These are phyloP conservation scores for Dacryopinax spathularia DNA, from an alignment of 768 basidiomycete genomes.

Conservation along the genomic window DNA sequence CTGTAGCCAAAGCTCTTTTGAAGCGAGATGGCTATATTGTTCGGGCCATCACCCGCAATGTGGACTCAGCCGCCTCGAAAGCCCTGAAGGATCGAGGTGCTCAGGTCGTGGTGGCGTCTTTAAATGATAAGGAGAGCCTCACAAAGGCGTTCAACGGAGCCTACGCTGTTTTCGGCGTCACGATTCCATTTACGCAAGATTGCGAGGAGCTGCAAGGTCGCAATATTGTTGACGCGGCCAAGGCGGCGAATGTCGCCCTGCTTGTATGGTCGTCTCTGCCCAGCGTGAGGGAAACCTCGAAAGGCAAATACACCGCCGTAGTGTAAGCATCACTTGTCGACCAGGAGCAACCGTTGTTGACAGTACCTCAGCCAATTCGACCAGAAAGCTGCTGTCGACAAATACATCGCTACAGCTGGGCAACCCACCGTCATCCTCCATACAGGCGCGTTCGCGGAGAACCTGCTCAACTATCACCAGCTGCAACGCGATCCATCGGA, in stretches of 20 bases:
- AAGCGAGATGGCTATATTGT: constrained; percentile 26
- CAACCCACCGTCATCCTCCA: neutral
- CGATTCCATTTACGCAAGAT: neutral
- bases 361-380: neutral
- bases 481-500: neutral
- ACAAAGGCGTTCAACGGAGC: constrained; percentile 8
- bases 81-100: constrained; percentile 10
- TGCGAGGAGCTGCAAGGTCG: constrained; percentile 15
- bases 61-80: constrained; percentile 18
- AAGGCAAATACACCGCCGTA: neutral
- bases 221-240: constrained; percentile 19
- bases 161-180: constrained; percentile 13
- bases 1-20: constrained; percentile 20
- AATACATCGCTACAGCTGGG: neutral
- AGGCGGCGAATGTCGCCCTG: constrained; percentile 17
- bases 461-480: neutral
- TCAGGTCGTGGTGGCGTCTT: constrained; percentile 7
- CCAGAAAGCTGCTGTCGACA: neutral
- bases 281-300: neutral
- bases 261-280: constrained; percentile 14
- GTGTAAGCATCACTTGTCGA: neutral
- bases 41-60: constrained; percentile 24
- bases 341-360: neutral
- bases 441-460: neutral
- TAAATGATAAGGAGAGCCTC: constrained; percentile 1